phyloP scores from a whole-genome alignment of 345 rosid species.

The Cardamine chenopodiifolia region DNA sequence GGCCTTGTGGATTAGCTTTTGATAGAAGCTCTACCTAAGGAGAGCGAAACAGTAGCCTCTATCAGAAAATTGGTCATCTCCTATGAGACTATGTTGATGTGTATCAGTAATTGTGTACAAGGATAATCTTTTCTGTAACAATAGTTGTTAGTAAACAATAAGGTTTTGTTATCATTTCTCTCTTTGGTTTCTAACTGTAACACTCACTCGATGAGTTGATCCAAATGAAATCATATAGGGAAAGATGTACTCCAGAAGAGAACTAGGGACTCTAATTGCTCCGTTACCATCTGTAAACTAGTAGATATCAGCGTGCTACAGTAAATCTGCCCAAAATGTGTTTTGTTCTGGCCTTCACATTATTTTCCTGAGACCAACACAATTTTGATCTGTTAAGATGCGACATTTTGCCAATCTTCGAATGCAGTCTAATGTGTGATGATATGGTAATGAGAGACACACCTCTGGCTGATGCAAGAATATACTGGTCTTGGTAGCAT shows the following conservation, averaged over 20 bases:
- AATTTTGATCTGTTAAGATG: neutral
- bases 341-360: conserved; percentile 75
- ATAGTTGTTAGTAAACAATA: neutral
- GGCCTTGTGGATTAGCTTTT: neutral
- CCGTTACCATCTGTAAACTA: neutral
- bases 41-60: neutral
- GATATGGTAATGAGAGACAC: neutral
- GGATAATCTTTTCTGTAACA: conserved; percentile 6
- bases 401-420: neutral
- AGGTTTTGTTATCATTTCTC: neutral
- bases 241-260: neutral
- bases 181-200: neutral
- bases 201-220: neutral
- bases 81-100: neutral
- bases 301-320: neutral
- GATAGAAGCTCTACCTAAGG: neutral
- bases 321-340: neutral
- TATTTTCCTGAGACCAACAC: conserved; percentile 56
- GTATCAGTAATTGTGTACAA: neutral
- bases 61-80: neutral
- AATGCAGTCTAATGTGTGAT: neutral
- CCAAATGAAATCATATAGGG: neutral
- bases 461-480: conserved; percentile 42
- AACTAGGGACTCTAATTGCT: neutral
- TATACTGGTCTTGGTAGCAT: conserved; percentile 34